Conservation (phyloP, 169 alveolate genomes). For the Plasmodium gonderi region DNA sequence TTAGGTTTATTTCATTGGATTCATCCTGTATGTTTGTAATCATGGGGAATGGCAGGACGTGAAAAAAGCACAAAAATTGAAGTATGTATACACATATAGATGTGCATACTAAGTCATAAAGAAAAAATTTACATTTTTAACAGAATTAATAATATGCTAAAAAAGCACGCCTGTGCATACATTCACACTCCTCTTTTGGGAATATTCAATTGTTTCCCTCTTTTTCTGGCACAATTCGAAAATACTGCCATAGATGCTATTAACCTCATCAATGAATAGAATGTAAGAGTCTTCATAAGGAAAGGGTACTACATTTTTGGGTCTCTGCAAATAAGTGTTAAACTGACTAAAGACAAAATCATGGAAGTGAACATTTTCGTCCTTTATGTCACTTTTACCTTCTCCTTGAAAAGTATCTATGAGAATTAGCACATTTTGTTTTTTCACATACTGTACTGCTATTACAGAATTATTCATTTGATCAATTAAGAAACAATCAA, state of each 20-base stretch:
- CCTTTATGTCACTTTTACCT: neutral
- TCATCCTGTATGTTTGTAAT: constrained; percentile 4
- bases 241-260: neutral
- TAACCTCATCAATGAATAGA: constrained; percentile 37
- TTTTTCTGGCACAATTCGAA: neutral
- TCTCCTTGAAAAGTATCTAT: constrained; percentile 62
- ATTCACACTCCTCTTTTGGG: neutral
- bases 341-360: constrained; percentile 30
- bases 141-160: neutral
- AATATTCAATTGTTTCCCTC: neutral
- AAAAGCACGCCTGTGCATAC: neutral
- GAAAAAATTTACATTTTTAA: neutral
- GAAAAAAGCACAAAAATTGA: neutral
- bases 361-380: constrained; percentile 4
- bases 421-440: constrained; percentile 16
- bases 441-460: constrained; percentile 28
- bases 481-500: constrained; percentile 66
- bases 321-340: constrained; percentile 27
- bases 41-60: neutral
- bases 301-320: constrained; percentile 21
- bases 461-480: constrained; percentile 48
- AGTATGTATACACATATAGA: neutral
- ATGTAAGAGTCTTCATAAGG: constrained; percentile 54
- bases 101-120: too few species aligned
- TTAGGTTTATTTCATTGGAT: constrained; percentile 34